Conservation (phyloP, 176 grass and related monocot genomes). For the Elymus sibiricus region DNA sequence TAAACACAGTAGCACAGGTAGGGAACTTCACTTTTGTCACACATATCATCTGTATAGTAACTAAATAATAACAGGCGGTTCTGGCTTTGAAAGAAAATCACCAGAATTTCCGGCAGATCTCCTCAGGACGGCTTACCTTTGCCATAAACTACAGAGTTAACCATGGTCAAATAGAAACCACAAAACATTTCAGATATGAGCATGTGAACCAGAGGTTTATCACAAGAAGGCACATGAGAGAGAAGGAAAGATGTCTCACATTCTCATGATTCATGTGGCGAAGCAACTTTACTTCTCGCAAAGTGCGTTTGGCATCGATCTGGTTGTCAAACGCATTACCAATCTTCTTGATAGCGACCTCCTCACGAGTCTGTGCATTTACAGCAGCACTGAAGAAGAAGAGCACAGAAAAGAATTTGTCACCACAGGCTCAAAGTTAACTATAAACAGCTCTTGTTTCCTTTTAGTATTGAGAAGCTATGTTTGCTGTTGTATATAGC, state of each 20-base stretch:
- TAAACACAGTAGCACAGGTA: not conserved
- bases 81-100: conserved; percentile 37
- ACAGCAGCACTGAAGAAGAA: conserved; percentile 62
- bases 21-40: not conserved
- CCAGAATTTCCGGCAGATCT: conserved; percentile 43
- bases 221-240: not conserved
- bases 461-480: not conserved
- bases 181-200: not conserved
- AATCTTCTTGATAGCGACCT: conserved; percentile 98
- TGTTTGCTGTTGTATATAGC: not conserved
- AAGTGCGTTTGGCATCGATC: conserved; percentile 89
- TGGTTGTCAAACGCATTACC: conserved; percentile 97
- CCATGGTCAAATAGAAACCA: conserved; percentile 31
- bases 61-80: not conserved
- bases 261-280: conserved; percentile 98
- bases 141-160: conserved; percentile 35
- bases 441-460: not conserved
- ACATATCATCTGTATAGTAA: not conserved
- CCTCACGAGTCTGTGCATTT: conserved; percentile 77
- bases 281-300: conserved; percentile 96
- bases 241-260: conserved; percentile 38
- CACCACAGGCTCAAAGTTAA: not conserved
- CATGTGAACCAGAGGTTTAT: not conserved
- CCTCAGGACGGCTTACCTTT: conserved; percentile 45
- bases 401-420: not conserved